Conservation (phyloP, 2,329 filamentous ascomycete genomes). For the Sporothrix inflata region DNA sequence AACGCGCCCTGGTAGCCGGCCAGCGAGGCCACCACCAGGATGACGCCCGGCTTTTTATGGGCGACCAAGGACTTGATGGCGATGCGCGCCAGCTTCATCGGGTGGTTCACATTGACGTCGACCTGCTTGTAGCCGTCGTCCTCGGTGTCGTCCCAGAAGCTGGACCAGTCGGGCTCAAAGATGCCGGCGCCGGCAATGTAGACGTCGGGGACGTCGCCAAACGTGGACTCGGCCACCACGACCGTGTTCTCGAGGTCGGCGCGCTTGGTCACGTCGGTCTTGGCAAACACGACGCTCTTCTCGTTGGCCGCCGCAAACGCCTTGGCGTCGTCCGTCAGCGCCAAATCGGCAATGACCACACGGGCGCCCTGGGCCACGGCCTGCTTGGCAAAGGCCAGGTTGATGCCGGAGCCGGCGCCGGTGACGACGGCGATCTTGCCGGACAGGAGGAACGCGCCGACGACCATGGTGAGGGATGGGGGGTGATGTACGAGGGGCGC, state of each 20-base stretch:
- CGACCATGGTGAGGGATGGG: neutral
- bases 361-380: conserved; percentile 20
- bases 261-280: conserved; percentile 16
- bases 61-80: conserved; percentile 41
- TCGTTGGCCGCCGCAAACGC: neutral
- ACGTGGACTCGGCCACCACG: conserved; percentile 20
- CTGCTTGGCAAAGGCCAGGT: conserved; percentile 23
- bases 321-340: conserved; percentile 14
- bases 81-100: conserved; percentile 46
- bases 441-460: conserved; percentile 3
- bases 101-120: conserved; percentile 44
- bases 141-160: conserved; percentile 45
- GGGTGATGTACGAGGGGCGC: neutral
- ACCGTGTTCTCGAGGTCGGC: conserved; percentile 24
- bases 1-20: conserved; percentile 41
- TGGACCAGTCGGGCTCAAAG: conserved; percentile 44
- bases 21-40: conserved; percentile 41
- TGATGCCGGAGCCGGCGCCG: conserved; percentile 27
- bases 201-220: conserved; percentile 42
- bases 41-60: conserved; percentile 43
- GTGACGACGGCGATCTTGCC: conserved; percentile 28
- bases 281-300: neutral
- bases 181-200: conserved; percentile 45
- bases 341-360: conserved; percentile 18
- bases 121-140: conserved; percentile 39